A percentile compares a stretch with the other conserved stretches of the same genome.
Conservation (phyloP, 106 monocot species). For the Chionographis japonica region DNA sequence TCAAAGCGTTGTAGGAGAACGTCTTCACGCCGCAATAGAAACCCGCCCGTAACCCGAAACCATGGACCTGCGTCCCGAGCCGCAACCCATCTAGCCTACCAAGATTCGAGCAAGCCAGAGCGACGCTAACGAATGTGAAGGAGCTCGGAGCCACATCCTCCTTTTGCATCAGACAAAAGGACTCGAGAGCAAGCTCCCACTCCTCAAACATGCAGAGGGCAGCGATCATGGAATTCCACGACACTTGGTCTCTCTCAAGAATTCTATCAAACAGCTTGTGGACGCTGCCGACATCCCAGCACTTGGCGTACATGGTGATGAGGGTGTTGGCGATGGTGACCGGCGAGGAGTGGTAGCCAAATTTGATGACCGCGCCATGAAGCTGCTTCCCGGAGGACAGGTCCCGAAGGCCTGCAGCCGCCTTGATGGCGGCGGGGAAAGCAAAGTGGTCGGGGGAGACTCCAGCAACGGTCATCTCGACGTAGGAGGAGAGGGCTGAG, state of each 20-base stretch:
- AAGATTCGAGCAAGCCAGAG: constrained; percentile 52
- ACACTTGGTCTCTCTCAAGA: constrained; percentile 41
- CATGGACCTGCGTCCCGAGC: constrained; percentile 60
- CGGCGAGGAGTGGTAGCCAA: constrained; percentile 31
- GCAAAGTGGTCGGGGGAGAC: constrained; percentile 69
- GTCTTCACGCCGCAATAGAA: constrained; percentile 45
- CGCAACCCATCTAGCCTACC: constrained; percentile 19
- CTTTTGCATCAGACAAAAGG: constrained; percentile 42
- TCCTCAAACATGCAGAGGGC: constrained; percentile 62
- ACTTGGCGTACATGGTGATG: constrained; percentile 58
- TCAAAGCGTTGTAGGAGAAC: constrained; percentile 59
- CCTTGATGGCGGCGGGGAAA: constrained; percentile 76
- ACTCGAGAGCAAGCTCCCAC: constrained; percentile 51
- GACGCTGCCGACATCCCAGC: constrained; percentile 27
- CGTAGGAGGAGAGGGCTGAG: constrained; percentile 44
- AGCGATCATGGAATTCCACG: constrained; percentile 65
- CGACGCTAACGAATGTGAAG: constrained; percentile 74
- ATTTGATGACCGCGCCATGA: constrained; percentile 64
- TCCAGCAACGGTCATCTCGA: constrained; percentile 44
- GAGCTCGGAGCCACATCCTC: constrained; percentile 41
- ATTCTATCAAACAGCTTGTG: constrained; percentile 63
- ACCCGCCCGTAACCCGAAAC: constrained; percentile 51
- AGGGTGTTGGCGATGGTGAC: constrained; percentile 63
- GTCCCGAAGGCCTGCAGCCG: constrained; percentile 50
- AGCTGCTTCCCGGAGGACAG: constrained; percentile 42